phyloP scores from a whole-genome alignment of 805 yeast species.

The Sugiyamaella smithiae region DNA sequence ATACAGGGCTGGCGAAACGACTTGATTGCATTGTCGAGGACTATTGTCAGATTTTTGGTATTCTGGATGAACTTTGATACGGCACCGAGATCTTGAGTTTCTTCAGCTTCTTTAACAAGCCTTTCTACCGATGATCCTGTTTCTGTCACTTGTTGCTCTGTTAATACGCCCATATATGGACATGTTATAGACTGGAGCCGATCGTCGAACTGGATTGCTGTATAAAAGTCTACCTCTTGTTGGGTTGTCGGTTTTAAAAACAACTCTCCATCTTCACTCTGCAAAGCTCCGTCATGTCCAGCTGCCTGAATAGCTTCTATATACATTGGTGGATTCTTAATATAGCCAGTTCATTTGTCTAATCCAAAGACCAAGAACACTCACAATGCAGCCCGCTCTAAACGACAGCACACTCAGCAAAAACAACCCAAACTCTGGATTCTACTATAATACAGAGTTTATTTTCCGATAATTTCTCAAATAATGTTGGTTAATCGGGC shows the following conservation, averaged over 20 bases:
- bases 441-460: no score
- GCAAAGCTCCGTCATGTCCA: slow-evolving; percentile 81
- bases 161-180: slow-evolving; percentile 56
- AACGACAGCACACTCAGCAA: no score
- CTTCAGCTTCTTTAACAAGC: slow-evolving; percentile 20
- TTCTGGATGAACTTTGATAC: slow-evolving; percentile 2
- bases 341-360: no score
- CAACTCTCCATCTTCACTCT: slow-evolving; percentile 59
- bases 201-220: slow-evolving; percentile 28
- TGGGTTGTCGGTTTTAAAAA: slow-evolving; percentile 66
- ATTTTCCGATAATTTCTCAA: no score
- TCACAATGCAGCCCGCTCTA: no score
- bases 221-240: slow-evolving; percentile 77
- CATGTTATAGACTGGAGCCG: slow-evolving; percentile 46
- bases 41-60: slow-evolving; percentile 40
- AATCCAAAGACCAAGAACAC: no score
- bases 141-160: slow-evolving; percentile 30
- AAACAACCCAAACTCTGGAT: no score
- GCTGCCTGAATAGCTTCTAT: slow-evolving; percentile 70
- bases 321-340: not conserved
- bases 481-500: no score
- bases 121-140: not conserved
- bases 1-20: slow-evolving; percentile 68
- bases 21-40: slow-evolving; percentile 64
- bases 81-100: slow-evolving; percentile 16